phyloP scores from a whole-genome alignment of 2,329 filamentous ascomycete genomes.

The Xylariaceae sp. region DNA sequence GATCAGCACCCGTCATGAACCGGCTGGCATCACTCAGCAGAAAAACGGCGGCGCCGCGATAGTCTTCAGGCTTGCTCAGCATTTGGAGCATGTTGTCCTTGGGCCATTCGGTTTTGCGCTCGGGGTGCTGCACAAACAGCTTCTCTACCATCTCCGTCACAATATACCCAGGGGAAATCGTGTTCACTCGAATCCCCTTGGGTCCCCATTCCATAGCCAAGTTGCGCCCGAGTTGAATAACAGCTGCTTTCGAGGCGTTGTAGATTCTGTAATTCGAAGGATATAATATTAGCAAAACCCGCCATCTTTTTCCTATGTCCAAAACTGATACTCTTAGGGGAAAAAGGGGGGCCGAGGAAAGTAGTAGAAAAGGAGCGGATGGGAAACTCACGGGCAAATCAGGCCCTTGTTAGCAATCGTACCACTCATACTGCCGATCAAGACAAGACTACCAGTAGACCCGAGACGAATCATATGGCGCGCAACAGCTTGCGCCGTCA shows the following conservation, averaged over 20 bases:
- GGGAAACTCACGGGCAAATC: constrained; percentile 54
- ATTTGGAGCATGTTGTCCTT: constrained; percentile 79
- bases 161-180: constrained; percentile 74
- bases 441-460: constrained; percentile 55
- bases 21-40: constrained; percentile 61
- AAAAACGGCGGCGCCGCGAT: constrained; percentile 65
- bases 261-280: too few relatives aligned
- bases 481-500: constrained; percentile 85
- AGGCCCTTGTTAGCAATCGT: constrained; percentile 59
- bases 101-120: constrained; percentile 63
- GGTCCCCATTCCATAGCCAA: constrained; percentile 68
- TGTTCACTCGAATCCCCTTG: constrained; percentile 73
- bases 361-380: too few relatives aligned
- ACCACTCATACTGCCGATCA: constrained; percentile 68
- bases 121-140: constrained; percentile 71
- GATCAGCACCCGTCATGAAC: constrained; percentile 65
- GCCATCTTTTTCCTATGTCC: too few relatives aligned
- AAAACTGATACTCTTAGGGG: too few relatives aligned
- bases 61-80: constrained; percentile 63
- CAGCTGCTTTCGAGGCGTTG: constrained; percentile 70
- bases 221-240: constrained; percentile 65
- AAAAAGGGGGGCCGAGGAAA: too few relatives aligned
- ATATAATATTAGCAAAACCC: too few relatives aligned
- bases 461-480: constrained; percentile 62
- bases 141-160: constrained; percentile 77